Evolutionary conservation across 1,284 basidiomycete species (phyloP).

Genomic region (Tremellales sp.): DNA sequence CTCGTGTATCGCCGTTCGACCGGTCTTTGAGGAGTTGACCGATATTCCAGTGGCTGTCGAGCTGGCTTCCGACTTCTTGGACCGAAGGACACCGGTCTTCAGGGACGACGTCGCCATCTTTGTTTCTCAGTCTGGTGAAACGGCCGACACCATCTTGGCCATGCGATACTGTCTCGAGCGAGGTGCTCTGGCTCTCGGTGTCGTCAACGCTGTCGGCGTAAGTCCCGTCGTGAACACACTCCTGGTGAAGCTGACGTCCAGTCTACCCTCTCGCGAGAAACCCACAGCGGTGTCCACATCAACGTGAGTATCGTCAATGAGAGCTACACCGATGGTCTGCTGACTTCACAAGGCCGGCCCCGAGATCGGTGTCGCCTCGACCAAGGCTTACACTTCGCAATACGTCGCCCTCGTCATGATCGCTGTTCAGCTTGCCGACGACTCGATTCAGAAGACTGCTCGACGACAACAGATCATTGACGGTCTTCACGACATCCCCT

Average conservation of each 20-base stretch:
- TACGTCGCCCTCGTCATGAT: slow-evolving; percentile 99
- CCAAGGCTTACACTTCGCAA: slow-evolving; percentile 99
- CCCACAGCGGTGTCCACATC: slow-evolving; percentile 99
- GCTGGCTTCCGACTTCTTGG: slow-evolving; percentile 93
- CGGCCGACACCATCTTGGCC: slow-evolving; percentile 95
- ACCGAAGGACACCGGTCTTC: slow-evolving; percentile 99
- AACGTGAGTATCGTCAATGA: slow-evolving; percentile 67
- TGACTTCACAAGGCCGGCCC: slow-evolving; percentile 63
- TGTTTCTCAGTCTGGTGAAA: slow-evolving; percentile 97
- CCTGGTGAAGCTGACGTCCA: slow-evolving; percentile 6
- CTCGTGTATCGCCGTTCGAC: slow-evolving; percentile 83
- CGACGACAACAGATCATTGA: slow-evolving; percentile 92
- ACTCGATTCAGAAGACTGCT: slow-evolving; percentile 86
- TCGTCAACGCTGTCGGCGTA: slow-evolving; percentile 92
- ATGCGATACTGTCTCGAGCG: slow-evolving; percentile 95
- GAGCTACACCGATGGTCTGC: not conserved
- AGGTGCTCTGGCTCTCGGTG: slow-evolving; percentile 88
- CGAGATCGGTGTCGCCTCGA: slow-evolving; percentile 99
- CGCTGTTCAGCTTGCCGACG: slow-evolving; percentile 94
- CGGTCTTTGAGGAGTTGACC: slow-evolving; percentile 97
- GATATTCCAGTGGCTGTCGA: slow-evolving; percentile 98
- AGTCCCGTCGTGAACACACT: slow-evolving; percentile 1
- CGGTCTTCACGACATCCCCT: slow-evolving; percentile 83
- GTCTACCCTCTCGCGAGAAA: slow-evolving; percentile 95
- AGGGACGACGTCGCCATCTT: slow-evolving; percentile 97